These are phyloP conservation scores for Auricularia cornea DNA, from an alignment of 768 basidiomycete species.

Conservation along the genomic window DNA sequence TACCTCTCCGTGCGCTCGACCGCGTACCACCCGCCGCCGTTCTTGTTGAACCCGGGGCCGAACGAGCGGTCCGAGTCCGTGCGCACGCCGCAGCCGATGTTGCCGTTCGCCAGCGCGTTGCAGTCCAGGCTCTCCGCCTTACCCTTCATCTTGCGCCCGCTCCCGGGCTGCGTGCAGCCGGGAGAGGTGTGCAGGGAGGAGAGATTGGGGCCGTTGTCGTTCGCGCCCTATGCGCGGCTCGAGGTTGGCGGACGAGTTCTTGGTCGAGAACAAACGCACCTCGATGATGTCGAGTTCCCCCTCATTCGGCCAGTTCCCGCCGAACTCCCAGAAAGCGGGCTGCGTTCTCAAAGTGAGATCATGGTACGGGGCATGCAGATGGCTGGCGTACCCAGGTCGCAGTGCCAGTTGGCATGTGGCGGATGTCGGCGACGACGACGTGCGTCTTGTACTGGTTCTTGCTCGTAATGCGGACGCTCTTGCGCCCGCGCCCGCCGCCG, in stretches of 20 bases:
- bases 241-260: too few relatives aligned
- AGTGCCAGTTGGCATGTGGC: conserved; percentile 7
- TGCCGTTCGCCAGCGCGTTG: conserved; percentile 45
- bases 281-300: conserved; percentile 19
- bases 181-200: conserved; percentile 48
- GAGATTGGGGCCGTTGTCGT: conserved; percentile 27
- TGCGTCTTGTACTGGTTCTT: conserved; percentile 45
- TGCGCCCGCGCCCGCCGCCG: conserved; percentile 41
- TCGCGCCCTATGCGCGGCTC: neutral
- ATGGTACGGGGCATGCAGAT: neutral
- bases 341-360: neutral
- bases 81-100: conserved; percentile 52
- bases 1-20: conserved; percentile 10
- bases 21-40: conserved; percentile 16
- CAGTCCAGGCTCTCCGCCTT: conserved; percentile 35
- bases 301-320: conserved; percentile 8
- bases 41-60: conserved; percentile 9
- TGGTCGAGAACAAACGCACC: too few relatives aligned
- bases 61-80: conserved; percentile 15
- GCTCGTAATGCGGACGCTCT: conserved; percentile 48
- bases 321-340: neutral
- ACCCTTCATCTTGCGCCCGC: conserved; percentile 37
- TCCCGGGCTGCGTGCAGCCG: conserved; percentile 37
- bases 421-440: conserved; percentile 32
- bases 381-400: conserved; percentile 2